Evolutionary conservation across 2,329 filamentous ascomycete genomes (phyloP).

Genomic region (Calonectria pseudoreteaudii): DNA sequence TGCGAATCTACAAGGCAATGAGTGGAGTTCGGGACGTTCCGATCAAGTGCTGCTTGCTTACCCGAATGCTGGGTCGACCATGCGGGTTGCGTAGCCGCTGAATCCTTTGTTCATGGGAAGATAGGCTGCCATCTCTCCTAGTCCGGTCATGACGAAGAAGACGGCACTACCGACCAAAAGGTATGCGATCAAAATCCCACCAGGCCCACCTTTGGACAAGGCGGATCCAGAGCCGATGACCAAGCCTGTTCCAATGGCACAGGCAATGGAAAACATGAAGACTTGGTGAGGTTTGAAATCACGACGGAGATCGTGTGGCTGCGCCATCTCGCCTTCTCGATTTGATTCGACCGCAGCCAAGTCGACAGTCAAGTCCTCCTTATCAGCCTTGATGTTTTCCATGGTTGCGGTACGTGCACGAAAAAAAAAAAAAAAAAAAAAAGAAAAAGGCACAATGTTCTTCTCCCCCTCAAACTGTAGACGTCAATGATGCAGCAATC

Average conservation of each 20-base stretch:
- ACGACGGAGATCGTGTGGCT: slow-evolving; percentile 20
- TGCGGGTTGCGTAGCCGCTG: slow-evolving; percentile 43
- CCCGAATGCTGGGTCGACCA: slow-evolving; percentile 48
- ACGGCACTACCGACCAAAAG: slow-evolving; percentile 60
- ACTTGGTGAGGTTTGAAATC: slow-evolving; percentile 45
- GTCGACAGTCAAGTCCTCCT: not conserved
- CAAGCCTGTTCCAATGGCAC: slow-evolving; percentile 54
- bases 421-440: too few species aligned
- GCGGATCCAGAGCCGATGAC: slow-evolving; percentile 65
- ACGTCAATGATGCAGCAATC: not conserved
- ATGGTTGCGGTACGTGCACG: not conserved
- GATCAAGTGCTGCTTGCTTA: slow-evolving; percentile 6
- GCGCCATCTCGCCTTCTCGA: not conserved
- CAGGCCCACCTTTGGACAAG: slow-evolving; percentile 60
- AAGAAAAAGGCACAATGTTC: not conserved
- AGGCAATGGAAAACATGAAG: slow-evolving; percentile 53
- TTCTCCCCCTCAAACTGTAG: not conserved
- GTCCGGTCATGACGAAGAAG: slow-evolving; percentile 65
- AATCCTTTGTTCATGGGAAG: slow-evolving; percentile 46
- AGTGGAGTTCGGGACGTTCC: not conserved
- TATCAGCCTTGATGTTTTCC: not conserved
- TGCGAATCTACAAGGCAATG: slow-evolving; percentile 46
- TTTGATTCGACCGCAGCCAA: not conserved
- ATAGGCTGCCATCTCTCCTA: slow-evolving; percentile 49
- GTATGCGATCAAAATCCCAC: slow-evolving; percentile 53